phyloP scores from a whole-genome alignment of 108 stramenopile species.

The Epipyxis sp. region DNA sequence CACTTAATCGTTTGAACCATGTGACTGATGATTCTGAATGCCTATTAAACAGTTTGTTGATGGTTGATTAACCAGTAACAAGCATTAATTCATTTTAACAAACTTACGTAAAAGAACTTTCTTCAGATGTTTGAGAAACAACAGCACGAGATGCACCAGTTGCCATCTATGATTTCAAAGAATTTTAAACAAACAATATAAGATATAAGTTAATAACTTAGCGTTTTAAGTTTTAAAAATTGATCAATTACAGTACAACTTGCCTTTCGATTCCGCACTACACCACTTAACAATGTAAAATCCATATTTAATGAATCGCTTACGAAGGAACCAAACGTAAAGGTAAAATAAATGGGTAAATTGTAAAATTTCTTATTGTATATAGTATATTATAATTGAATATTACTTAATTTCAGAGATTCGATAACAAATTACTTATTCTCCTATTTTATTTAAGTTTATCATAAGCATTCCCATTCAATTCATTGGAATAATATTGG shows the following conservation, averaged over 20 bases:
- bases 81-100: not conserved
- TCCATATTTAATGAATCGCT: slow-evolving; percentile 8
- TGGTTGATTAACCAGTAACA: not conserved
- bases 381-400: too few species aligned
- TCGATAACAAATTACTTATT: too few species aligned
- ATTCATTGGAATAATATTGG: too few species aligned
- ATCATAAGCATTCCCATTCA: too few species aligned
- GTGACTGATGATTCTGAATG: not conserved
- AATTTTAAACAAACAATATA: too few species aligned
- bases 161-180: not conserved
- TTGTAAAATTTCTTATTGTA: too few species aligned
- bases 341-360: too few species aligned
- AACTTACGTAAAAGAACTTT: not conserved
- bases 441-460: too few species aligned
- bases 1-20: slow-evolving; percentile 3
- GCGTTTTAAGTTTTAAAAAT: too few species aligned
- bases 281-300: slow-evolving; percentile 1
- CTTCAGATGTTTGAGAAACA: not conserved
- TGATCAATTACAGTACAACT: not conserved
- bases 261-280: slow-evolving; percentile 21
- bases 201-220: too few species aligned
- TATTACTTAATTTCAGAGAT: too few species aligned
- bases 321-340: too few species aligned
- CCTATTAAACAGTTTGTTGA: not conserved
- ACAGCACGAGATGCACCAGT: not conserved